Conservation (phyloP, 2,329 filamentous ascomycete genomes). For the Calonectria henricotiae region DNA sequence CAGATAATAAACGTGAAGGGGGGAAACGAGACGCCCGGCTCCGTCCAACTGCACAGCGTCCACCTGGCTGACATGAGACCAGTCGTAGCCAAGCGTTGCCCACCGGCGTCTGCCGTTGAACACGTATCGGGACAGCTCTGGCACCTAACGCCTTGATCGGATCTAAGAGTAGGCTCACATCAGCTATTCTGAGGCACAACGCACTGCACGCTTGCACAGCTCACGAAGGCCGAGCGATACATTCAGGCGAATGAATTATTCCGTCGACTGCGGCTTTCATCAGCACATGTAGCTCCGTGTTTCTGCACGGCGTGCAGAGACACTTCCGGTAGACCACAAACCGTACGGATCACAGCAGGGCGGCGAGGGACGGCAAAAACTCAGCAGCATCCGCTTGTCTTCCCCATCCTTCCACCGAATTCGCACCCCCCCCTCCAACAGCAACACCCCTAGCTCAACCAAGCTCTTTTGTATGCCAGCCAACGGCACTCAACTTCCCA, state of each 20-base stretch:
- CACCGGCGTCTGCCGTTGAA: not conserved
- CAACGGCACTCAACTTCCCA: constrained; percentile 34
- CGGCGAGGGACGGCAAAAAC: constrained; percentile 22
- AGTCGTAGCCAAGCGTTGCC: not conserved
- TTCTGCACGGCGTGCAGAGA: constrained; percentile 8
- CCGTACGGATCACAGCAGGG: constrained; percentile 9
- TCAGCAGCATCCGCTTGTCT: not conserved
- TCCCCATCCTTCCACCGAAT: constrained; percentile 32
- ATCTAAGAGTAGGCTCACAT: constrained; percentile 21
- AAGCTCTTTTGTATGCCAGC: constrained; percentile 32
- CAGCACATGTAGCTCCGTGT: not conserved
- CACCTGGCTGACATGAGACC: constrained; percentile 23
- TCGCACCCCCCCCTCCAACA: constrained; percentile 29
- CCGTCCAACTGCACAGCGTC: constrained; percentile 14
- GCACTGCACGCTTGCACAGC: constrained; percentile 15
- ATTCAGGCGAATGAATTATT: not conserved
- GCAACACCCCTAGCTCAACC: constrained; percentile 36
- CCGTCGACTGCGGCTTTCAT: not conserved
- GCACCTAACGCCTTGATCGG: constrained; percentile 19
- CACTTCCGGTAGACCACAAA: constrained; percentile 5
- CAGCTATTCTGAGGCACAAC: constrained; percentile 8
- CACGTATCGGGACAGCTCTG: constrained; percentile 26
- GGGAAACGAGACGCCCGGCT: not conserved
- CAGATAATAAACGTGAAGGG: not conserved
- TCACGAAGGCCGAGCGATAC: not conserved